Percentiles rank a stretch among this genome's conserved stretches.
These are phyloP conservation scores for Leccinum broughii DNA, from an alignment of 768 basidiomycete genomes.

Conservation along the genomic window DNA sequence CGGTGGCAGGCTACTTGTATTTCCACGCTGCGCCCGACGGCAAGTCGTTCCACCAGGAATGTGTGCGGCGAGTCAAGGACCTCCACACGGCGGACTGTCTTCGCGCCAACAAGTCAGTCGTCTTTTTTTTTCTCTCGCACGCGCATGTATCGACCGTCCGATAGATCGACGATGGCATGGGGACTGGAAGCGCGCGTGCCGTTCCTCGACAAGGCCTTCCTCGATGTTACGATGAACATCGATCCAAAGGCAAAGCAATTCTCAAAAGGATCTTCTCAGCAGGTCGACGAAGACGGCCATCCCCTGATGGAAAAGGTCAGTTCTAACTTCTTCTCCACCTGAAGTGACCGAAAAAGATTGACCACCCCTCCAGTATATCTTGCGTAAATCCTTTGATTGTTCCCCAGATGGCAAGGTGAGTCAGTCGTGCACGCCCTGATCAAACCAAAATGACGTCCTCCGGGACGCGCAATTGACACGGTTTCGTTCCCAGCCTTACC, in stretches of 20 bases:
- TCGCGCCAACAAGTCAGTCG: slow-evolving; percentile 89
- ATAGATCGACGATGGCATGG: slow-evolving; percentile 98
- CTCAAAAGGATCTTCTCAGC: slow-evolving; percentile 71
- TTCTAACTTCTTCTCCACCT: slow-evolving; percentile 2
- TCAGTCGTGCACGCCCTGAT: not conserved
- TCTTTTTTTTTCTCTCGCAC: not conserved
- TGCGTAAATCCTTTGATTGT: slow-evolving; percentile 94
- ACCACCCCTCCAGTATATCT: slow-evolving; percentile 66
- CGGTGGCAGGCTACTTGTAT: slow-evolving; percentile 83
- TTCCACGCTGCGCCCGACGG: slow-evolving; percentile 97
- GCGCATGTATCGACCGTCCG: slow-evolving; percentile 7
- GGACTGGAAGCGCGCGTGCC: slow-evolving; percentile 98
- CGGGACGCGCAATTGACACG: not conserved
- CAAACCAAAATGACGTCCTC: not conserved
- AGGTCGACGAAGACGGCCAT: slow-evolving; percentile 79
- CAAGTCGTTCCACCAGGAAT: slow-evolving; percentile 91
- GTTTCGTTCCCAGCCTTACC: slow-evolving; percentile 64
- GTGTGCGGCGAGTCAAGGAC: slow-evolving; percentile 93
- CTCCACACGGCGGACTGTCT: slow-evolving; percentile 97
- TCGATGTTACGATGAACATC: slow-evolving; percentile 91
- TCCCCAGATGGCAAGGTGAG: slow-evolving; percentile 72
- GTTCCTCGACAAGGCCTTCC: slow-evolving; percentile 96
- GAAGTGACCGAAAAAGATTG: slow-evolving; percentile 11
- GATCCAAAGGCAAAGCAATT: slow-evolving; percentile 90
- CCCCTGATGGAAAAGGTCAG: slow-evolving; percentile 95